A percentile compares a stretch with the other conserved stretches of the same genome.
These are phyloP conservation scores for Acacia confusa DNA, from an alignment of 306 rosid species.

Conservation along the genomic window DNA sequence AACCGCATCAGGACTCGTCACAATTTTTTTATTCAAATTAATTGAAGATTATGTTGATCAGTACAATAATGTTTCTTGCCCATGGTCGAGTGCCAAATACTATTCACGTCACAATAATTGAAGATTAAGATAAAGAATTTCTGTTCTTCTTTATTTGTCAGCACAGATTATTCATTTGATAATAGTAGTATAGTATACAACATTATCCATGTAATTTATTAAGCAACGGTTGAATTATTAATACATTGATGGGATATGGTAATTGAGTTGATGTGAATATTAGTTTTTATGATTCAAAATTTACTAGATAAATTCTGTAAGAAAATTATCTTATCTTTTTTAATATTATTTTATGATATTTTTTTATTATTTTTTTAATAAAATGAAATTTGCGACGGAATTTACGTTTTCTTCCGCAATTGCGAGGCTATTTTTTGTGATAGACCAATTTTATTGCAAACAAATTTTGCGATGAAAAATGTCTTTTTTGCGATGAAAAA, in stretches of 20 bases:
- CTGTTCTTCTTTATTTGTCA: neutral
- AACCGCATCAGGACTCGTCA: neutral
- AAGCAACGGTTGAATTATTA: neutral
- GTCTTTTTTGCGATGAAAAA: too few relatives aligned
- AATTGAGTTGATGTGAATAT: neutral
- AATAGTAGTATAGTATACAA: too few relatives aligned
- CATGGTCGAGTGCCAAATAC: neutral
- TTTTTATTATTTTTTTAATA: too few relatives aligned
- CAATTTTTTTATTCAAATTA: neutral
- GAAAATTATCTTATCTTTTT: neutral
- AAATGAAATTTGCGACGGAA: too few relatives aligned
- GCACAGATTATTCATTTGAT: neutral
- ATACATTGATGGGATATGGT: neutral
- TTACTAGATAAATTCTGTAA: too few relatives aligned
- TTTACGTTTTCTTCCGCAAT: too few relatives aligned
- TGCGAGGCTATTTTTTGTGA: too few relatives aligned
- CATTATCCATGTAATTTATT: too few relatives aligned
- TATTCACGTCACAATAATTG: neutral
- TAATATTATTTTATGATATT: neutral
- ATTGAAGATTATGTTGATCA: neutral
- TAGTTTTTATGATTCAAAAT: too few relatives aligned
- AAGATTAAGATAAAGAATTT: too few relatives aligned
- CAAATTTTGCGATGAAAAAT: too few relatives aligned
- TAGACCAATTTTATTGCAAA: too few relatives aligned
- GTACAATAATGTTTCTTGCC: neutral